These are phyloP conservation scores for Gillenia trifoliata DNA, from an alignment of 306 rosid genomes.

Conservation along the genomic window DNA sequence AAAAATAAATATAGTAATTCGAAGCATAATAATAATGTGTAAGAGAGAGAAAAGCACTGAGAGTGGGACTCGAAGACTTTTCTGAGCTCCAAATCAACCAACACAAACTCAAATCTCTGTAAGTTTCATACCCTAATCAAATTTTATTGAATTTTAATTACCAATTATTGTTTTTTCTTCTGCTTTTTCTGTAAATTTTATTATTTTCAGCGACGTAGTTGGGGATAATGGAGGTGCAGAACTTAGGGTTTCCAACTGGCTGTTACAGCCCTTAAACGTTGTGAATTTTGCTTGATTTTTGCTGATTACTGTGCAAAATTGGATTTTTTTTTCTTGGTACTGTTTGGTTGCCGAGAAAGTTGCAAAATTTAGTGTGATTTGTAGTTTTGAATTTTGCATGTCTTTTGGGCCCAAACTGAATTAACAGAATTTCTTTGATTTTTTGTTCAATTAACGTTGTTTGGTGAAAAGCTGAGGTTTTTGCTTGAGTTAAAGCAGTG, in stretches of 20 bases:
- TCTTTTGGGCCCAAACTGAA: constrained; percentile 1
- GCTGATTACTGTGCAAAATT: background rate
- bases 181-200: background rate
- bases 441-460: background rate
- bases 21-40: constrained; percentile 15
- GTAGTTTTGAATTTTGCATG: constrained; percentile 1
- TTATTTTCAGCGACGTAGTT: constrained; percentile 1
- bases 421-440: background rate
- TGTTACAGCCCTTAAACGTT: background rate
- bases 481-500: constrained; percentile 5
- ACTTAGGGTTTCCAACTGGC: constrained; percentile 50
- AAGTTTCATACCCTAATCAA: constrained; percentile 21
- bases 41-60: constrained; percentile 8
- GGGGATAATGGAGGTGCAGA: constrained; percentile 13
- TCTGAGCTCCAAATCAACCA: constrained; percentile 23
- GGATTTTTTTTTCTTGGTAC: background rate
- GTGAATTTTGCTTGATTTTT: constrained; percentile 7
- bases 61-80: constrained; percentile 40
- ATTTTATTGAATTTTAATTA: background rate
- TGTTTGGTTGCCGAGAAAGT: constrained; percentile 17
- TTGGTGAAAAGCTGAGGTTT: constrained; percentile 7
- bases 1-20: background rate
- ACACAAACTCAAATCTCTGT: constrained; percentile 33
- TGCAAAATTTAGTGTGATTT: constrained; percentile 14
- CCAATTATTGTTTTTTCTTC: background rate